Base-by-base conservation (phyloP, 352 stramenopile species). In the Phytophthora pini region DNA sequence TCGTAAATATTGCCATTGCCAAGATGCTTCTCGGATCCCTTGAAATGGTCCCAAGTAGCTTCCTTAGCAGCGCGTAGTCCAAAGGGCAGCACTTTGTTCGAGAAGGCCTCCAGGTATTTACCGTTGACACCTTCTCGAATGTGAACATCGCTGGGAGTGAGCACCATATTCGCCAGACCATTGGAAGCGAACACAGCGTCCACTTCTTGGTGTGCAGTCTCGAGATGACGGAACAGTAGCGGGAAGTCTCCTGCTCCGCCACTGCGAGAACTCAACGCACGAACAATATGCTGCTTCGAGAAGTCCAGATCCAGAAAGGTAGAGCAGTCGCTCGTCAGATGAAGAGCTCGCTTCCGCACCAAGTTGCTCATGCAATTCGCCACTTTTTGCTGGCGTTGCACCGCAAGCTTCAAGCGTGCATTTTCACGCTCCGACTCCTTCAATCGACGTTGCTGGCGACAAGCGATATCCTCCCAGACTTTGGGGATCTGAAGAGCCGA, bases 11-110 rank as follows among this genome's bases (percentile, higher is more conserved):
- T 66, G 9, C 75, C 74, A 52, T 81, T 70, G 22, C 63, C 62
- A 2, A 43, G 26, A 5, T 80, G 77, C 39, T 80, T 70, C 29
- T 80, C 65, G 1, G 63, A 53, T 3, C 73, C 72, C 27, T 78
- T 76, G 60, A 81, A 80, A 49, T 85, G 69, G 34, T 74, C 51
- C 76, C 76, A 85, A 2, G 74, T 76, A 15, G 64, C 74, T 13
- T 77, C 57, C 0, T 58, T 70, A 1, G 68, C 67, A 34, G 61
- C 67, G 17, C 58, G 74, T 36, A 81, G 56, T 24, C 64, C 74
- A 32, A 85, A 85, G 3, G 76, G 76, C 36, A 85, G 47, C 45
- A 79, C 58, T 40, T 80, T 82, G 53, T 72, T 80, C 9, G 56
- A 75, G 22, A 79, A 77, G 26, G 77, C 68, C 51, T 80, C 72